Evolutionary conservation across 164 flowering plant genomes (phyloP).

Genomic region (Magnolia changhungtana): DNA sequence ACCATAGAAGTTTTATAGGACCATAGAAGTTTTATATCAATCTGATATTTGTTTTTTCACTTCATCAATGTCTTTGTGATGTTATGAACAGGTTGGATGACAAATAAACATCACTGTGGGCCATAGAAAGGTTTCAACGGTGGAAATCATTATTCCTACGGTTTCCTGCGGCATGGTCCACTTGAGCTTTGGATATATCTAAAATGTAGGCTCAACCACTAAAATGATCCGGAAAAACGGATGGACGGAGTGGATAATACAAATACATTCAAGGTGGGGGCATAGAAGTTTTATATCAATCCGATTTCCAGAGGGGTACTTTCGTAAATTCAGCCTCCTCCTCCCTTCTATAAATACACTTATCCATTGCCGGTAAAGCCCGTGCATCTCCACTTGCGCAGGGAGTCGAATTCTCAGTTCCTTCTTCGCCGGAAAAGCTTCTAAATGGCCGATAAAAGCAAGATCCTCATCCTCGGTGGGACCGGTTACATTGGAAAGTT

Average conservation of each 20-base stretch:
- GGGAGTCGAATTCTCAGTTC: background rate
- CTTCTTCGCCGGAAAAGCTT: background rate
- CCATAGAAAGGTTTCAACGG: background rate
- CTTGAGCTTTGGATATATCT: background rate
- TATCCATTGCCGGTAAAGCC: background rate
- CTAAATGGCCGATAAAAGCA: slow-evolving; percentile 41
- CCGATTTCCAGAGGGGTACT: background rate
- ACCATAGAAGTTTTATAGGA: too few relatives aligned
- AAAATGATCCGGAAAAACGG: background rate
- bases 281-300: too few relatives aligned
- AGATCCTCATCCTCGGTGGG: slow-evolving; percentile 59
- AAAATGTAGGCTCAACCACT: too few relatives aligned
- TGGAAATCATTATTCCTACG: too few relatives aligned
- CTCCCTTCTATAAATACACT: background rate
- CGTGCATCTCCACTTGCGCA: background rate
- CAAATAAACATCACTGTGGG: too few relatives aligned
- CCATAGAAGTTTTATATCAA: too few relatives aligned
- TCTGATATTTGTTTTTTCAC: too few relatives aligned
- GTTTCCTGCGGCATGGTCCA: background rate
- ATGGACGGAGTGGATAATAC: background rate
- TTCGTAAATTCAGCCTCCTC: background rate
- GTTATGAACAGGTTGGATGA: too few relatives aligned
- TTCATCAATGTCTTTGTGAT: too few relatives aligned
- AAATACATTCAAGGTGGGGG: too few relatives aligned
- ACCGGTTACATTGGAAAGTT: slow-evolving; percentile 66